Evolutionary conservation across 2,329 filamentous ascomycete species (phyloP).

Genomic region (Macrophomina tecta): DNA sequence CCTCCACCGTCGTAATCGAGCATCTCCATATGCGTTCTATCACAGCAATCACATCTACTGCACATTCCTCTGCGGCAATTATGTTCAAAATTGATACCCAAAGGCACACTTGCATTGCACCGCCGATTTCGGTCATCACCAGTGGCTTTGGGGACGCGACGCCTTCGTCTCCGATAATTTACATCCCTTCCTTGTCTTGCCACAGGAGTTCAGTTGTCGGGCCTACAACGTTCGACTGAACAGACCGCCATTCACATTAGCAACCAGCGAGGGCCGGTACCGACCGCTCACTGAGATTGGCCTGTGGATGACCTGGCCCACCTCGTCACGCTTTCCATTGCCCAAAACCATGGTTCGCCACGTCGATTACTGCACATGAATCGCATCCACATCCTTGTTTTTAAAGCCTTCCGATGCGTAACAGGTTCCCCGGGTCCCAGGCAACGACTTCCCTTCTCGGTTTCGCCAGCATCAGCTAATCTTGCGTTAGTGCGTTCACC

Average conservation of each 20-base stretch:
- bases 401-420: not conserved
- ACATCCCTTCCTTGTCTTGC: not conserved
- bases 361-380: not conserved
- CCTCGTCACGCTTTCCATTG: slow-evolving; percentile 10
- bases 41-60: not conserved
- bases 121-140: slow-evolving; percentile 11
- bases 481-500: slow-evolving; percentile 14
- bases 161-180: not conserved
- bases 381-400: not conserved
- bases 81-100: not conserved
- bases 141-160: not conserved
- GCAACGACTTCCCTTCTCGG: slow-evolving; percentile 1
- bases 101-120: not conserved
- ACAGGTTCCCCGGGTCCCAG: not conserved
- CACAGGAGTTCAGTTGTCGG: not conserved
- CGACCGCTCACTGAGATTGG: not conserved
- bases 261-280: slow-evolving; percentile 9
- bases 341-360: not conserved
- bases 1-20: not conserved
- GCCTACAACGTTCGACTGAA: slow-evolving; percentile 2
- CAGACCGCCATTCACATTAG: slow-evolving; percentile 7
- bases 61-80: slow-evolving; percentile 1
- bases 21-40: not conserved
- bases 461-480: not conserved
- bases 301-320: not conserved